Percentiles rank a stretch among this genome's conserved stretches.
These are phyloP conservation scores for Paecilomyces niveus DNA, from an alignment of 2,329 filamentous ascomycete species.

Conservation along the genomic window DNA sequence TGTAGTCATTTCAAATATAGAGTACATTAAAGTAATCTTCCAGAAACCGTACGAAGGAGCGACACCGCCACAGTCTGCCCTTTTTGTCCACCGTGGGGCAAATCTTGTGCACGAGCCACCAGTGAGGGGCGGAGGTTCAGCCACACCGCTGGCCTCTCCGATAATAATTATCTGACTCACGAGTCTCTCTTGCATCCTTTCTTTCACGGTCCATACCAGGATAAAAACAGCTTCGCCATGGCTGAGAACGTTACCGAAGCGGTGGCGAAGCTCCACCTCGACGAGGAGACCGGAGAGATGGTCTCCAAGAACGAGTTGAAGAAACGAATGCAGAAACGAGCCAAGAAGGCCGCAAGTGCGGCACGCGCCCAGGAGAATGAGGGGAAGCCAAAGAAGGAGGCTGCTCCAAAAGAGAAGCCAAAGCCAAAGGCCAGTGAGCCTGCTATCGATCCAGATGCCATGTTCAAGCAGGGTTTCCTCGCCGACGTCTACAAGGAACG, in stretches of 20 bases:
- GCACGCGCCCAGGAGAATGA: neutral
- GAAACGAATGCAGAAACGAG: slow-evolving; percentile 50
- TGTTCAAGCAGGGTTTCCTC: slow-evolving; percentile 76
- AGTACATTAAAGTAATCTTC: too few relatives aligned
- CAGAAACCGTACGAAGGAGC: too few relatives aligned
- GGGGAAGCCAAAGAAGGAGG: neutral
- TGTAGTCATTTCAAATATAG: too few relatives aligned
- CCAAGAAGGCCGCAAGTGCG: slow-evolving; percentile 4
- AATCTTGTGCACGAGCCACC: neutral
- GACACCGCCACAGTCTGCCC: neutral
- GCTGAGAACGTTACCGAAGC: slow-evolving; percentile 18
- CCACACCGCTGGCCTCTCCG: neutral
- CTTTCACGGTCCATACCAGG: neutral
- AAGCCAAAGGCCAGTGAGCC: slow-evolving; percentile 22
- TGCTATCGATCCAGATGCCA: slow-evolving; percentile 48
- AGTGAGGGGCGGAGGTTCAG: neutral
- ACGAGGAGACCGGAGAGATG: slow-evolving; percentile 60
- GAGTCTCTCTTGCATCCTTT: neutral
- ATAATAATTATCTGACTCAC: neutral
- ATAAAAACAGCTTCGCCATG: slow-evolving; percentile 3
- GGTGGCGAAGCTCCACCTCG: slow-evolving; percentile 53
- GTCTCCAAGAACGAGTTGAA: slow-evolving; percentile 58
- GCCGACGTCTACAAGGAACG: slow-evolving; percentile 64
- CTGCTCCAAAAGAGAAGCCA: slow-evolving; percentile 1
- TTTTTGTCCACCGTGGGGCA: neutral